Evolutionary conservation across 2,329 filamentous ascomycete genomes (phyloP).

Genomic region (Talaromyces albobiverticillius): DNA sequence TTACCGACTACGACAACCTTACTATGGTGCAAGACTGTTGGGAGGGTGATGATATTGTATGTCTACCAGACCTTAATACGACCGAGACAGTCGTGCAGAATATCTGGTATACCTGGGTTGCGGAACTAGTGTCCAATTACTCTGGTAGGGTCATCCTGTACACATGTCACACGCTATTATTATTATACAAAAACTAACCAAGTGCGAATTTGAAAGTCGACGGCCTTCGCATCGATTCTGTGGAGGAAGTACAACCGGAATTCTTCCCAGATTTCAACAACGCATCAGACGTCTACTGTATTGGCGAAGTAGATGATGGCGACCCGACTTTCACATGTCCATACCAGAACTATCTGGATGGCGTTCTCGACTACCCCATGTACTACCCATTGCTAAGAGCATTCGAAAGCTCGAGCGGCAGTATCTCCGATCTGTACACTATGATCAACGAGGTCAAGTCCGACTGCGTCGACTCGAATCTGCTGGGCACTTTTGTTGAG

Average conservation of each 20-base stretch:
- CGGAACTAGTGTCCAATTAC: slow-evolving; percentile 57
- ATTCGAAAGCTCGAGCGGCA: slow-evolving; percentile 32
- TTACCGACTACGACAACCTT: slow-evolving; percentile 53
- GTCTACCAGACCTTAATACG: slow-evolving; percentile 63
- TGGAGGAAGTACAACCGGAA: slow-evolving; percentile 46
- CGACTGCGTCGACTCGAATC: slow-evolving; percentile 43
- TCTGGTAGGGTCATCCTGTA: slow-evolving; percentile 53
- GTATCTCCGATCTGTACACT: slow-evolving; percentile 32
- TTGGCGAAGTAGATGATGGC: slow-evolving; percentile 47
- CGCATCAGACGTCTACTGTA: slow-evolving; percentile 45
- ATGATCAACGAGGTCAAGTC: slow-evolving; percentile 33
- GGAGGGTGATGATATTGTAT: slow-evolving; percentile 53
- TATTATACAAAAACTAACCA: too few relatives aligned
- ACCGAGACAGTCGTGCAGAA: slow-evolving; percentile 47
- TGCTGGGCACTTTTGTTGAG: slow-evolving; percentile 57
- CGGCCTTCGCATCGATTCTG: slow-evolving; percentile 53
- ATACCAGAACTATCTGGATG: slow-evolving; percentile 46
- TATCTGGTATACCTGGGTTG: slow-evolving; percentile 60
- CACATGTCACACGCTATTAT: too few relatives aligned
- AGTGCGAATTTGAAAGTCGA: too few relatives aligned
- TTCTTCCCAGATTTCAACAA: slow-evolving; percentile 44
- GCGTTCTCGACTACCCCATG: slow-evolving; percentile 49
- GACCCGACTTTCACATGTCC: slow-evolving; percentile 40
- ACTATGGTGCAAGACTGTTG: slow-evolving; percentile 49
- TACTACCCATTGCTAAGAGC: slow-evolving; percentile 35